Evolutionary conservation across 208 protist species (phyloP).

Genomic region (Jaenimonas drosophilae): DNA sequence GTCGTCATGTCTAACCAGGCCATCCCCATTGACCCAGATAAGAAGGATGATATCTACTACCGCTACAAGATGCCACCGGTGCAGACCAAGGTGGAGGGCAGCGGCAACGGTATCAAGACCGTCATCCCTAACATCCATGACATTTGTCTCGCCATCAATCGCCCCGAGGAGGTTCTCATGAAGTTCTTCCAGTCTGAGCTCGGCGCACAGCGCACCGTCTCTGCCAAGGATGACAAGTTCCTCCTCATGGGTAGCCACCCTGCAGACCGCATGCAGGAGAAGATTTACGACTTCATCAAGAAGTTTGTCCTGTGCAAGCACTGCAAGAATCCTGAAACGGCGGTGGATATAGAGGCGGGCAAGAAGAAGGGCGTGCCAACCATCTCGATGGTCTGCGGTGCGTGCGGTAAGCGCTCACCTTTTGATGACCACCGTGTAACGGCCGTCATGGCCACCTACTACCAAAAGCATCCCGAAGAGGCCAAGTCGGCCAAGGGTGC

Average conservation of each 20-base stretch:
- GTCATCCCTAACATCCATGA: conserved; percentile 92
- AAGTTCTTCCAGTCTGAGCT: conserved; percentile 86
- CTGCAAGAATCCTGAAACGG: conserved; percentile 86
- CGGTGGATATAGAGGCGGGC: conserved; percentile 29
- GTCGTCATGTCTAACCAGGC: background rate
- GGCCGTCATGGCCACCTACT: conserved; percentile 52
- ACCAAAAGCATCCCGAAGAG: conserved; percentile 56
- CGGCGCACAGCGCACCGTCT: conserved; percentile 72
- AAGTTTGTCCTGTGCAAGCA: conserved; percentile 81
- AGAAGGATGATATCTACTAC: conserved; percentile 86
- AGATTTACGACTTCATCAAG: conserved; percentile 79
- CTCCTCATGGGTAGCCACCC: conserved; percentile 78
- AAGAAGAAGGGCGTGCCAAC: conserved; percentile 30
- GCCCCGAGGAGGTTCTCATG: conserved; percentile 83
- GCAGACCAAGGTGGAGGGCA: conserved; percentile 88
- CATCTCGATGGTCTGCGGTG: conserved; percentile 57
- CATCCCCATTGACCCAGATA: conserved; percentile 84
- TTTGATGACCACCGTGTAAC: conserved; percentile 38
- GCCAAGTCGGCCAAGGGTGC: conserved; percentile 35
- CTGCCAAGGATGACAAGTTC: conserved; percentile 81
- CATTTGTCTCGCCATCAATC: conserved; percentile 79
- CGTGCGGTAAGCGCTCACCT: conserved; percentile 44
- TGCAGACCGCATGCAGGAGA: conserved; percentile 71
- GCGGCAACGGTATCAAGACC: conserved; percentile 93
- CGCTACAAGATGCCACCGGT: conserved; percentile 92